A percentile compares a stretch with the other conserved stretches of the same genome.
These are phyloP conservation scores for Zangia roseola DNA, from an alignment of 768 basidiomycete species.

Conservation along the genomic window DNA sequence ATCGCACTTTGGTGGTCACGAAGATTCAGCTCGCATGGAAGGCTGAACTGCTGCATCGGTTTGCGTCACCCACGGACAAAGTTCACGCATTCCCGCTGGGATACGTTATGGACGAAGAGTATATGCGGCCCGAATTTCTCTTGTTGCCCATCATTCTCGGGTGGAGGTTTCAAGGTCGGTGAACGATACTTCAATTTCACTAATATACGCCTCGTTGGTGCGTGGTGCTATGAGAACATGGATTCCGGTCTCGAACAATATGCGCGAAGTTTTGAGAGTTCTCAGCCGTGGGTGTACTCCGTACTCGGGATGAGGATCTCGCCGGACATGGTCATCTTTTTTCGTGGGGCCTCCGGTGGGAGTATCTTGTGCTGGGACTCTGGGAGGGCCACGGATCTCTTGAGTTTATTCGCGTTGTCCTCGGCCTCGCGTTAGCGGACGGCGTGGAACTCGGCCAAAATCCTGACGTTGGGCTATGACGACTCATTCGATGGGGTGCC, in stretches of 20 bases:
- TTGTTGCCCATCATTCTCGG: slow-evolving; percentile 14
- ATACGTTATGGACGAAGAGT: slow-evolving; percentile 2
- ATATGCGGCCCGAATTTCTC: slow-evolving; percentile 9
- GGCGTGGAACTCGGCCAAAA: slow-evolving; percentile 7
- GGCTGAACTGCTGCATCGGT: slow-evolving; percentile 7
- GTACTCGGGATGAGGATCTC: slow-evolving; percentile 6
- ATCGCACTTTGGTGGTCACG: slow-evolving; percentile 3
- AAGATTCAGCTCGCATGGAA: background rate
- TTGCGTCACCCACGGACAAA: slow-evolving; percentile 4
- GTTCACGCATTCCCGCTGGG: slow-evolving; percentile 3
- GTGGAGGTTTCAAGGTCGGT: background rate
- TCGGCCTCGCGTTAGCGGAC: slow-evolving; percentile 12
- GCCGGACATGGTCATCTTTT: background rate
- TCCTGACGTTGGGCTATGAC: background rate
- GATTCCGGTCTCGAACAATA: slow-evolving; percentile 1
- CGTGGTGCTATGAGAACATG: slow-evolving; percentile 3
- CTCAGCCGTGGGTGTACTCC: slow-evolving; percentile 11
- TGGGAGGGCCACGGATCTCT: slow-evolving; percentile 4
- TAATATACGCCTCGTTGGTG: slow-evolving; percentile 6
- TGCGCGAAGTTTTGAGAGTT: background rate
- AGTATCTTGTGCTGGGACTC: slow-evolving; percentile 6
- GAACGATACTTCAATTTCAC: slow-evolving; percentile 9
- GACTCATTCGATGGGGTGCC: background rate
- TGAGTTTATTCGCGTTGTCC: slow-evolving; percentile 13
- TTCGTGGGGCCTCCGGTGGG: slow-evolving; percentile 11